Base-by-base conservation (phyloP, 805 yeast species). In the Cyberlindnera euphorbiae region DNA sequence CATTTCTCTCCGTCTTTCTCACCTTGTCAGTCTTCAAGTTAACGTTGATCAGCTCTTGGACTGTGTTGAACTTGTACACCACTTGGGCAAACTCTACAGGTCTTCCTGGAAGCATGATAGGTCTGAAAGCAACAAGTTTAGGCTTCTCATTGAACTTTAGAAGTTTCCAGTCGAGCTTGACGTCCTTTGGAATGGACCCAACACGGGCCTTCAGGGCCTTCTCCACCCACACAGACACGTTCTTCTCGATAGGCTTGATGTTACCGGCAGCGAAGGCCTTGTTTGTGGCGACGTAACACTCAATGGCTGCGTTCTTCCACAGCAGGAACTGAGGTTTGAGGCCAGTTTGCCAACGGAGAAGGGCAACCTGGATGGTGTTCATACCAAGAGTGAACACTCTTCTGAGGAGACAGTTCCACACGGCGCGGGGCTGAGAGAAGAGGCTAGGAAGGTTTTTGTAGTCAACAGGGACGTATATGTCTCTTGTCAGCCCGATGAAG, bases 241-340 rank as follows among this genome's bases (percentile, higher is more conserved):
- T 52, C 28, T 66, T 63, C 39, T 65, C 66, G 10, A 77, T 63
- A 11, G 67, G 49, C 23, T 59, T 63, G 30, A 86, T 53, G 45
- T 79, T 67, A 22, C 66, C 67, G 14, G 66, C 55, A 3, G 95
- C 90, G 66, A 89, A 89, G 3, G 87, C 79, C 52, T 79, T 77
- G 62, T 89, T 87, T n/a, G 85, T 81, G 39, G 75, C 74, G 19
- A 82, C 82, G 58, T 78, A 88, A 33, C 67, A 67, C 48, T 86
- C 86, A 49, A 89, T 77, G 7, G 95, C 95, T 21, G 71, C 71
- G 59, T 87, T 90, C 58, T 84, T 85, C 96, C 96, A 89, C 41
- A 78, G 73, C 15, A 77, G 56, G 46, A 81, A 82, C 28, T 76
- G 64, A 22, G 89, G 85, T 58, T 77, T 82, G 38, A 72, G 55